phyloP scores from a whole-genome alignment of 805 yeast genomes.

The Metschnikowia matae region DNA sequence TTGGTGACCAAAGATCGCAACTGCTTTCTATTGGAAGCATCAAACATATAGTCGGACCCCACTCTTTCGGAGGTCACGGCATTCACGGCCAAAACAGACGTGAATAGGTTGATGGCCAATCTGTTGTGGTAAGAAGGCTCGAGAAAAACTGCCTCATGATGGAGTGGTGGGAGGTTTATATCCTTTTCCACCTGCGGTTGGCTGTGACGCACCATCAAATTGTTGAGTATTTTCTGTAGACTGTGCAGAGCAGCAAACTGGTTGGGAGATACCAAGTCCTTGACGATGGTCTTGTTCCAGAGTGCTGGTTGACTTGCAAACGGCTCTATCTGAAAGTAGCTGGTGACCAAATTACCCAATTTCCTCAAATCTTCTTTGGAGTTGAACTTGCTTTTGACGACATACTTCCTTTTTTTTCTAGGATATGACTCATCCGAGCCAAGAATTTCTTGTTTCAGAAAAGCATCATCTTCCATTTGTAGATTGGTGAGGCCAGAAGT shows the following conservation, averaged over 20 bases:
- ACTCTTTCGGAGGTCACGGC: conserved; percentile 69
- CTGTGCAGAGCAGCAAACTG: conserved; percentile 39
- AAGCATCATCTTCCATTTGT: conserved; percentile 35
- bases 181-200: conserved; percentile 52
- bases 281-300: conserved; percentile 46
- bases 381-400: conserved; percentile 47
- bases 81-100: conserved; percentile 65
- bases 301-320: conserved; percentile 44
- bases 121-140: conserved; percentile 61
- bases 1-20: conserved; percentile 56
- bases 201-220: conserved; percentile 55
- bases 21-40: conserved; percentile 51
- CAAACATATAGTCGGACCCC: conserved; percentile 69
- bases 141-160: conserved; percentile 55
- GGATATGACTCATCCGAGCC: conserved; percentile 11
- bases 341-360: conserved; percentile 49
- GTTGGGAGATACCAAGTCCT: conserved; percentile 42
- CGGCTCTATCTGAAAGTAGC: conserved; percentile 57
- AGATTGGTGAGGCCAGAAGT: conserved; percentile 63
- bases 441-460: not conserved
- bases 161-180: conserved; percentile 53
- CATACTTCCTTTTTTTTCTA: conserved; percentile 30
- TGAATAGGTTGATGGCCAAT: conserved; percentile 58
- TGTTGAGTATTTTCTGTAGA: conserved; percentile 39
- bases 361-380: conserved; percentile 50